Conservation (phyloP, 1,284 basidiomycete species). For the Rhodotorula glutinis region DNA sequence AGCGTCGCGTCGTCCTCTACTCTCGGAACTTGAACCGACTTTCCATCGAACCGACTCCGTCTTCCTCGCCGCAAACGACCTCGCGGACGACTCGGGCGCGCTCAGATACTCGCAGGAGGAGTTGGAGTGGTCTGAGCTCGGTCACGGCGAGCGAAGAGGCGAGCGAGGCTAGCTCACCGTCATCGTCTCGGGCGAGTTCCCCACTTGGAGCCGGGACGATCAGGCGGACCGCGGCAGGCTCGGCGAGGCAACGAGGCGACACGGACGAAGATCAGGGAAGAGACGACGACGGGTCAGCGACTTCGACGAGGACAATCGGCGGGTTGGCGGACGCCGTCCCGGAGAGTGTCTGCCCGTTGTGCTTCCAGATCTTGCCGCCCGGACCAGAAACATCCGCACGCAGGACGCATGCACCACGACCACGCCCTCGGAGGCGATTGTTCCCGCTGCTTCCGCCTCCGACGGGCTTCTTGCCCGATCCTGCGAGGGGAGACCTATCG, state of each 20-base stretch:
- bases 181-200: not conserved
- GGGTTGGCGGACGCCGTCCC: not conserved
- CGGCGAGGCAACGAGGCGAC: no score
- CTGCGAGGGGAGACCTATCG: not conserved
- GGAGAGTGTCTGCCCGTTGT: slow-evolving; percentile 21
- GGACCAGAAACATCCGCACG: no score
- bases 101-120: not conserved
- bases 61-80: not conserved
- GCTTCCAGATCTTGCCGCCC: slow-evolving; percentile 14
- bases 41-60: slow-evolving; percentile 6
- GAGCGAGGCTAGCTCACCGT: not conserved
- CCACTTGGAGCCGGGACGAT: not conserved
- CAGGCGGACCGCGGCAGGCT: not conserved
- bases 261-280: not conserved
- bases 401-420: no score
- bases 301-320: not conserved
- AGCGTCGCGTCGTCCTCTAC: slow-evolving; percentile 26
- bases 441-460: not conserved
- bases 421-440: no score
- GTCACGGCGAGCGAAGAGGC: not conserved
- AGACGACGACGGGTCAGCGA: not conserved
- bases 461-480: no score
- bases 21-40: slow-evolving; percentile 9
- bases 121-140: not conserved
- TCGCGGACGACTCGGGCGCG: not conserved